These are phyloP conservation scores for Nicotiana knightiana DNA, from an alignment of 257 asterid genomes.

Conservation along the genomic window DNA sequence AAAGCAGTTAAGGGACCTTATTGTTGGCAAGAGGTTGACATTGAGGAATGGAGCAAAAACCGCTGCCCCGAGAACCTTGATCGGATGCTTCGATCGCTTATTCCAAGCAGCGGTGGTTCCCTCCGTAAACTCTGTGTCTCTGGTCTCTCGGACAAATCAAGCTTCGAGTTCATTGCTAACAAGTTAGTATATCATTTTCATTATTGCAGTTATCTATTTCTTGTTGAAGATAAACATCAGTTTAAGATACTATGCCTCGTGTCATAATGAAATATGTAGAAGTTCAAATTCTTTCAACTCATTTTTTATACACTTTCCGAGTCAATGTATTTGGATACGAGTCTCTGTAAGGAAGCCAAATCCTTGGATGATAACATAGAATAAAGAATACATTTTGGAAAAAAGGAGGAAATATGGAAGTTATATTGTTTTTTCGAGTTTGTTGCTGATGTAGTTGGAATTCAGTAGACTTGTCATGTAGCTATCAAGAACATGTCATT, in stretches of 20 bases:
- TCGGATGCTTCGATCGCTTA: constrained; percentile 30
- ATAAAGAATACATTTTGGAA: neutral
- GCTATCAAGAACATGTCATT: neutral
- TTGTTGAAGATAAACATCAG: neutral
- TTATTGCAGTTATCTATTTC: neutral
- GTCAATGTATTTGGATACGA: neutral
- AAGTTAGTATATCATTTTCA: constrained; percentile 21
- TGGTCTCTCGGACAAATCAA: constrained; percentile 23
- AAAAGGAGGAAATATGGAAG: neutral
- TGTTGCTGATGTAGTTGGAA: neutral
- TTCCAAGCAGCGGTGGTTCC: constrained; percentile 27
- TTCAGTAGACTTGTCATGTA: neutral
- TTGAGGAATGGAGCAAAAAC: constrained; percentile 37
- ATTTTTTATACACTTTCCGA: neutral
- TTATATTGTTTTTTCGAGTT: neutral
- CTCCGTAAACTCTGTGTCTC: constrained; percentile 22
- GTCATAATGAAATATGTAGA: neutral
- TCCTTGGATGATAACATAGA: neutral
- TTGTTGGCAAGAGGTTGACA: constrained; percentile 47
- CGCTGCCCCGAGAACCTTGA: constrained; percentile 14
- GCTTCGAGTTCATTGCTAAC: constrained; percentile 27
- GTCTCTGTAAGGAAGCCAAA: neutral
- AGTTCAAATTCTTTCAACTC: neutral
- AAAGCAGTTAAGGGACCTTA: constrained; percentile 32
- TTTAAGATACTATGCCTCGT: neutral